These are phyloP conservation scores for Hypoxylon trugodes DNA, from an alignment of 495 filamentous ascomycete species.

Conservation along the genomic window DNA sequence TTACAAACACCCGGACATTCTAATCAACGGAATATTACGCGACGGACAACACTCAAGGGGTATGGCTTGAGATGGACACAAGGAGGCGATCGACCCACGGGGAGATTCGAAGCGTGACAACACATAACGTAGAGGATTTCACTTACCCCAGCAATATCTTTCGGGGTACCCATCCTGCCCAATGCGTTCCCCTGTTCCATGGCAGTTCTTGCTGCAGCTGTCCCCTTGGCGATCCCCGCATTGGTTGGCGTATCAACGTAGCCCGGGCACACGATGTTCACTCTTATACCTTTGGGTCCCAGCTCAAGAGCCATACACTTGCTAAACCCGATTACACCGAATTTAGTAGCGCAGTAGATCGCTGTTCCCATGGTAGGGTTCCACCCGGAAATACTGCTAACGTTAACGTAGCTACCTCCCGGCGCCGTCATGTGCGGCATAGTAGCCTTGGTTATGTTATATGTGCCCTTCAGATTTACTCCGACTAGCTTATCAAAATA, in stretches of 20 bases:
- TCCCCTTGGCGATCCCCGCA: constrained; percentile 35
- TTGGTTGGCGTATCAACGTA: constrained; percentile 45
- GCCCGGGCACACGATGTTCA: constrained; percentile 64
- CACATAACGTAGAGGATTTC: background rate
- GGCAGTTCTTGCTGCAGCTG: constrained; percentile 44
- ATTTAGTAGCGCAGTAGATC: constrained; percentile 64
- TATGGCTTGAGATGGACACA: too few relatives aligned
- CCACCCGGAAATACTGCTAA: constrained; percentile 55
- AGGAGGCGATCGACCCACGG: too few relatives aligned
- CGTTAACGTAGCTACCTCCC: constrained; percentile 49
- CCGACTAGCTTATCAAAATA: constrained; percentile 42
- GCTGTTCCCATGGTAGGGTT: constrained; percentile 48
- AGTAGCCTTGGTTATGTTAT: constrained; percentile 47
- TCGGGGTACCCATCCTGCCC: constrained; percentile 59
- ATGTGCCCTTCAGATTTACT: constrained; percentile 46
- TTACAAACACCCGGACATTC: background rate
- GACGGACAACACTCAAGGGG: too few relatives aligned
- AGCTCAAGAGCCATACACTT: constrained; percentile 65
- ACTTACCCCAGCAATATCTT: constrained; percentile 61
- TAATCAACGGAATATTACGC: too few relatives aligned
- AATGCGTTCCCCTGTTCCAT: constrained; percentile 55
- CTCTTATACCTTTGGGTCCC: constrained; percentile 59
- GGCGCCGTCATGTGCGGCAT: constrained; percentile 44
- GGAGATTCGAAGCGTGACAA: background rate
- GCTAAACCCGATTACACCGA: constrained; percentile 61